Evolutionary conservation across 1,284 basidiomycete genomes (phyloP).

Genomic region (Irpex sp.): DNA sequence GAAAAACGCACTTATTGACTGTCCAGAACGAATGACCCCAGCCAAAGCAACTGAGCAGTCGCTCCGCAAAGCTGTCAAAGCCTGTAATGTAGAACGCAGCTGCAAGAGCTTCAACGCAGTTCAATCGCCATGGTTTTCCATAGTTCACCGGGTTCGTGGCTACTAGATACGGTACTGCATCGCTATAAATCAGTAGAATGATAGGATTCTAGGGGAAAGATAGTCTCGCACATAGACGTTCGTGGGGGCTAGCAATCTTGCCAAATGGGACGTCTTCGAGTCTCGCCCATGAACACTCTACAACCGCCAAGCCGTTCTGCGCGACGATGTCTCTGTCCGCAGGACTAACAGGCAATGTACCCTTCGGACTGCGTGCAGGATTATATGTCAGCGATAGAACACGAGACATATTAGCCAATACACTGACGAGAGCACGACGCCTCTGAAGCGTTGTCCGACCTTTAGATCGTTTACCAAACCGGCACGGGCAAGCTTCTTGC

Average conservation of each 20-base stretch:
- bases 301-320: conserved; percentile 84
- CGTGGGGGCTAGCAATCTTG: conserved; percentile 91
- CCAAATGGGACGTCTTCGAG: conserved; percentile 92
- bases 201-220: conserved; percentile 1
- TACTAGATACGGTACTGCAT: conserved; percentile 83
- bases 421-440: conserved; percentile 88
- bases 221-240: conserved; percentile 72
- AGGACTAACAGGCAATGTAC: conserved; percentile 77
- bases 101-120: conserved; percentile 91
- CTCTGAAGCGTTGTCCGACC: conserved; percentile 86
- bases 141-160: conserved; percentile 96
- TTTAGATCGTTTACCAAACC: conserved; percentile 84
- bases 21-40: conserved; percentile 87
- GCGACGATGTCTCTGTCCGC: conserved; percentile 82
- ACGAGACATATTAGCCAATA: neutral
- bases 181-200: neutral
- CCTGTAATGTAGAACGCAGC: conserved; percentile 92
- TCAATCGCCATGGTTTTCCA: conserved; percentile 89
- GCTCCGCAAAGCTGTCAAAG: conserved; percentile 76
- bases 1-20: conserved; percentile 65
- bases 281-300: conserved; percentile 97
- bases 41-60: conserved; percentile 74
- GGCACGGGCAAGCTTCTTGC: conserved; percentile 88
- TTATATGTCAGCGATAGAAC: neutral
- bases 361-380: conserved; percentile 71